Base-by-base conservation (phyloP, 2,329 filamentous ascomycete genomes). In the Colletotrichum sp. region DNA sequence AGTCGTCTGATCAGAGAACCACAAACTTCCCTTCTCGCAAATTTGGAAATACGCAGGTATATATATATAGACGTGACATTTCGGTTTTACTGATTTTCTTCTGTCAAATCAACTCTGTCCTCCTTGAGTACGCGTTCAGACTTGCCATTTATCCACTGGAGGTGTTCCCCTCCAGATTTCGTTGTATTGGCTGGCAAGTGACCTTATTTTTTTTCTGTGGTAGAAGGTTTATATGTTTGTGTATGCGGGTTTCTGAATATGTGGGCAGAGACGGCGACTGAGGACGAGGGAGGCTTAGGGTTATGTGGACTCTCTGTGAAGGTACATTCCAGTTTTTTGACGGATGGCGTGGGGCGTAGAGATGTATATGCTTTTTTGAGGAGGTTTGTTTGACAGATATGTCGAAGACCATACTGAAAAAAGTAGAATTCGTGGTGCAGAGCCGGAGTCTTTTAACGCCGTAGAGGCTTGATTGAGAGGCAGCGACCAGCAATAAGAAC, bases 401-500 rank as follows among this genome's bases (percentile, higher is more conserved):
- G 5, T 11, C 4, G 4, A 2, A 4, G 19, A 5, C 0, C n/a
- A n/a, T 5, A n/a, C 3, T 44, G 39, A n/a, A 44, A 1, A 5
- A n/a, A 3, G 1, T 44, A 3, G 1, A 49, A 4, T 13, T 19
- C 6, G 44, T 3, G n/a, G n/a, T 52, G 6, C n/a, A 22, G 6
- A 52, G 11, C 8, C 11, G 44, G 1, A 4, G 6, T 52, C 6
- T 5, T 22, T 52, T 0, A 3, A 49, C 9, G n/a, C 19, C 2
- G 11, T 13, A 6, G 11, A 13, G n/a, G 19, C n/a, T 49, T 22
- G 19, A 2, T 22, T 22, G 19, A 52, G 44, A 1, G n/a, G 44
- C 5, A 49, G 6, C 0, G 7, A 22, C 11, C 9, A 3, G 19
- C 11, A 49, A 49, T 9, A 0, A 36, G 34, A 32, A 3, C 8